Conservation (phyloP, 202 grass and related monocot species). For the Schoenoplectus tabernaemontani region DNA sequence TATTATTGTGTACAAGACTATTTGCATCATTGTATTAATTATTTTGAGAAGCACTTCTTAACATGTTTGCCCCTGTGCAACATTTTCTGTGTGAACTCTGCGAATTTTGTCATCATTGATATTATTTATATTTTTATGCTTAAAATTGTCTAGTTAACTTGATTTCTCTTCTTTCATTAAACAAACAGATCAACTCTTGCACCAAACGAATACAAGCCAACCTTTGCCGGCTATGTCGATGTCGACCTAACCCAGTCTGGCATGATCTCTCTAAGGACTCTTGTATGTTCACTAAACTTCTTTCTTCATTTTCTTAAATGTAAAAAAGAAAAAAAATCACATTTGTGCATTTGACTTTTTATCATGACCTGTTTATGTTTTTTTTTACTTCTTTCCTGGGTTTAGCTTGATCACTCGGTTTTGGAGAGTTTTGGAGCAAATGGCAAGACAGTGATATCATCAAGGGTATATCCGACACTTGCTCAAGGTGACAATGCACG, state of each 20-base stretch:
- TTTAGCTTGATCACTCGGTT: conserved; percentile 57
- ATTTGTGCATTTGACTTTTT: neutral
- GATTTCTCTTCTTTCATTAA: neutral
- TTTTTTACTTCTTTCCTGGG: neutral
- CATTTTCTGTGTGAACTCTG: neutral
- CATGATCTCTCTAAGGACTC: conserved; percentile 46
- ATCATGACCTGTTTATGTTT: neutral
- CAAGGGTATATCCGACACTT: conserved; percentile 66
- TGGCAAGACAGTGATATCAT: conserved; percentile 66
- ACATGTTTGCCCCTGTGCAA: no score
- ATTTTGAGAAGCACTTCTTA: neutral
- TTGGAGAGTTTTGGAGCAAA: conserved; percentile 73
- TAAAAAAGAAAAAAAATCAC: neutral
- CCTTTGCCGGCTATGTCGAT: conserved; percentile 77
- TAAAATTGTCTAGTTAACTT: neutral
- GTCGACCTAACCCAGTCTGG: conserved; percentile 32
- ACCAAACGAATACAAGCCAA: conserved; percentile 50
- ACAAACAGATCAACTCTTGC: conserved; percentile 50
- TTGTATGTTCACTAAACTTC: conserved; percentile 31
- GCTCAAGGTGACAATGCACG: conserved; percentile 53
- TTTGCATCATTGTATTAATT: neutral
- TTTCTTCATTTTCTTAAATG: neutral
- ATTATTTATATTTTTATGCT: neutral
- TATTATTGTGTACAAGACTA: neutral
- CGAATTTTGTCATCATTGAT: neutral